Percentiles rank a stretch among this genome's conserved stretches.
phyloP scores from a whole-genome alignment of 805 yeast species.

The Clavispora fructus region DNA sequence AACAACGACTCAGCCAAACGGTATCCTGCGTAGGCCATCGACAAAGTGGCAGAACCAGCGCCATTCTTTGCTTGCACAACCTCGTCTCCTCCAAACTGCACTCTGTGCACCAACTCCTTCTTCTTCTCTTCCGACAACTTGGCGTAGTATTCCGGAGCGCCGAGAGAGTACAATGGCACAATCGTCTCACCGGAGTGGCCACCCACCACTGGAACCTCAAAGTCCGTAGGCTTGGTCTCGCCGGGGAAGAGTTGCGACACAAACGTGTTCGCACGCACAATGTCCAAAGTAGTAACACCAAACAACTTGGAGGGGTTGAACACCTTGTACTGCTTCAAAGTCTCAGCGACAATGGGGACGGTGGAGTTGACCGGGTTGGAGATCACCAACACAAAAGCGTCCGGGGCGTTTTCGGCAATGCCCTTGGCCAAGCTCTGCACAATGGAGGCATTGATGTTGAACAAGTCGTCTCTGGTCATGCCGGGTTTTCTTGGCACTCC shows the following conservation, averaged over 20 bases:
- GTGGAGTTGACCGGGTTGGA: slow-evolving; percentile 94
- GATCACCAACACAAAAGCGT: slow-evolving; percentile 74
- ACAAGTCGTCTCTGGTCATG: slow-evolving; percentile 87
- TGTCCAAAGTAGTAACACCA: slow-evolving; percentile 87
- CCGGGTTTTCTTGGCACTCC: slow-evolving; percentile 94
- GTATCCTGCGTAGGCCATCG: slow-evolving; percentile 94
- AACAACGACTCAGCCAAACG: slow-evolving; percentile 58
- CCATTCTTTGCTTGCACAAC: slow-evolving; percentile 95
- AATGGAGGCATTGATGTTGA: slow-evolving; percentile 78
- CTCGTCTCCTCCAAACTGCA: slow-evolving; percentile 82
- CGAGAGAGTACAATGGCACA: slow-evolving; percentile 70
- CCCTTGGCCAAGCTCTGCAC: slow-evolving; percentile 69
- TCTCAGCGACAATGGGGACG: slow-evolving; percentile 83
- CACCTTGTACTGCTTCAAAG: slow-evolving; percentile 60
- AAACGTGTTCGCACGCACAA: slow-evolving; percentile 83
- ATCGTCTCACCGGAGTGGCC: slow-evolving; percentile 96
- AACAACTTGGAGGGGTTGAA: slow-evolving; percentile 69
- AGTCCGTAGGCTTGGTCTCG: slow-evolving; percentile 45
- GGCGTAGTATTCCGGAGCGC: slow-evolving; percentile 29
- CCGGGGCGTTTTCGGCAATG: slow-evolving; percentile 66
- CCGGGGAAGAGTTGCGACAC: slow-evolving; percentile 49
- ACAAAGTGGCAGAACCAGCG: slow-evolving; percentile 88
- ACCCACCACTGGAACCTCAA: slow-evolving; percentile 73
- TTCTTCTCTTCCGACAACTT: slow-evolving; percentile 30
- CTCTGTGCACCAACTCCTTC: slow-evolving; percentile 38